These are phyloP conservation scores for Mytilinidion resinicola DNA, from an alignment of 495 filamentous ascomycete species.

Conservation along the genomic window DNA sequence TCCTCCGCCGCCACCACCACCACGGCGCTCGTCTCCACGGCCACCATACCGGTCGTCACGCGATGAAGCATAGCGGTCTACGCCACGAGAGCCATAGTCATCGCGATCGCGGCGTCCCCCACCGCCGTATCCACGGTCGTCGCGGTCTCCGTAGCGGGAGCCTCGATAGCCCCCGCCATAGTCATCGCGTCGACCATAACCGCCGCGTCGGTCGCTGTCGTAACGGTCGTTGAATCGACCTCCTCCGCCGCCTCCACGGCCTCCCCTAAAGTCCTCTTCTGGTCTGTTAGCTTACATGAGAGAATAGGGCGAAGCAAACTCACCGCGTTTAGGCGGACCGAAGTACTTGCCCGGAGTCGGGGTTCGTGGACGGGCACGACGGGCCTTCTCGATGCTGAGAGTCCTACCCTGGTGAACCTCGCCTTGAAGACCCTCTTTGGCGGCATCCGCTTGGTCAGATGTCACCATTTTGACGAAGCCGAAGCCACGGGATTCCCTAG, in stretches of 20 bases:
- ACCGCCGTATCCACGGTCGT: slow-evolving; percentile 30
- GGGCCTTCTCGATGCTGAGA: slow-evolving; percentile 97
- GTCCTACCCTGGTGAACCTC: slow-evolving; percentile 94
- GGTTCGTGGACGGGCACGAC: slow-evolving; percentile 86
- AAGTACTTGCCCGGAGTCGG: slow-evolving; percentile 99
- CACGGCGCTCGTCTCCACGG: slow-evolving; percentile 42
- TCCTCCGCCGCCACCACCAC: slow-evolving; percentile 39
- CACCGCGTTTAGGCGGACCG: slow-evolving; percentile 95
- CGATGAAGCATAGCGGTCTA: slow-evolving; percentile 59
- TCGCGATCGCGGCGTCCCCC: slow-evolving; percentile 34
- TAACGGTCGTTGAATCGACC: slow-evolving; percentile 35
- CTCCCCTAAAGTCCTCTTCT: slow-evolving; percentile 13
- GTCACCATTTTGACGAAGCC: slow-evolving; percentile 99
- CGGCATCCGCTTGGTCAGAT: slow-evolving; percentile 86
- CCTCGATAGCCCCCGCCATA: slow-evolving; percentile 43
- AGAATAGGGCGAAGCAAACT: slow-evolving; percentile 31
- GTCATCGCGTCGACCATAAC: slow-evolving; percentile 21
- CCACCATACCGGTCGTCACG: slow-evolving; percentile 57
- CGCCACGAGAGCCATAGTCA: slow-evolving; percentile 39
- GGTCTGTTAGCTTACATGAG: slow-evolving; percentile 8
- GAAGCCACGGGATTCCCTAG: slow-evolving; percentile 96
- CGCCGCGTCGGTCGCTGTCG: slow-evolving; percentile 45
- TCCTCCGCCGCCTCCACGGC: slow-evolving; percentile 22
- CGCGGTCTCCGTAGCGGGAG: slow-evolving; percentile 41
- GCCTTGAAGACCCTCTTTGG: slow-evolving; percentile 92